Evolutionary conservation across 441 rosid species (phyloP), one percentile per base, ranked within the genome.

Genomic region (Brassica hybrid): DNA sequence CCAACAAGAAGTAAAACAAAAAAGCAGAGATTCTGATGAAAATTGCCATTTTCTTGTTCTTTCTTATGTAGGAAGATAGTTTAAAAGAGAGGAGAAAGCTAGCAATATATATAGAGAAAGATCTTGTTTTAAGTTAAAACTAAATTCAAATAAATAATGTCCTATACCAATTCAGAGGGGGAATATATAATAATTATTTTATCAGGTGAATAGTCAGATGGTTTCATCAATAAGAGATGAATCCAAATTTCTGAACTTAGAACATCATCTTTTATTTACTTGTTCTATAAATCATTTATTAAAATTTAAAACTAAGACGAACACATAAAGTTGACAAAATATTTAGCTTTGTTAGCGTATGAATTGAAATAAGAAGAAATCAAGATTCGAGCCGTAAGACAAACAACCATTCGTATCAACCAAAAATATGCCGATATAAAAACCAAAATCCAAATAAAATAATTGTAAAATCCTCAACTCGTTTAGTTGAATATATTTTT

Each of bases 151-250:
- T n/a, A 74, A 38, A 11, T 7, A 57, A 38, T 11, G 19, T 38
- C 30, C n/a, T 19, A 57, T 65, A 56, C 77, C 58, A 65, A 56
- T 65, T 74, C 71, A 74, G 18, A 65, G 27, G 21, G 25, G 3
- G 54, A 52, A 34, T 50, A 30, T 30, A 45, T 27, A 48, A 2
- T 30, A 7, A 25, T 25, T 25, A 5, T 9, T 23, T 13, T 38
- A n/a, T 56, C 14, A 9, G 27, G n/a, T 14, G n/a, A 21, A 21
- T 16, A n/a, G 27, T 74, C 71, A 23, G 41, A 38, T 65, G 65
- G 38, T 64, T 73, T 65, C 34, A 74, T 38, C 78, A 57, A 25
- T 25, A 25, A 23, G 18, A 66, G 66, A 41, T 41, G n/a, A 57
- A 74, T 74, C 58, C 65, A 65, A 38, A 65, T 38, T 21, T 65